Conservation (phyloP, 192 early-diverging fungal genomes). For the Coemansia sp. region DNA sequence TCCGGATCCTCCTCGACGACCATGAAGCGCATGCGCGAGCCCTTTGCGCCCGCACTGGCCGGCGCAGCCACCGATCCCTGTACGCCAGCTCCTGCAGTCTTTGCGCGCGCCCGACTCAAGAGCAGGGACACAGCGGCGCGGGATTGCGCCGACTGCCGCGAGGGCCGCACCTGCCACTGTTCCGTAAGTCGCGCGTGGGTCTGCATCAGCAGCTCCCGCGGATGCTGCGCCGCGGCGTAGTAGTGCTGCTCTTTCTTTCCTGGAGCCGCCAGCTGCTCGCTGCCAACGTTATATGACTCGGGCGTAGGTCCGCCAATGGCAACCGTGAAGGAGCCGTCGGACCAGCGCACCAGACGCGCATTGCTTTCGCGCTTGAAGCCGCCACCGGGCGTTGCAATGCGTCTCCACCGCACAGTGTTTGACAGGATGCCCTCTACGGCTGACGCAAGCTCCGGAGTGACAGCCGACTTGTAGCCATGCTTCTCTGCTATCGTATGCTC, state of each 20-base stretch:
- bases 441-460: slow-evolving; percentile 33
- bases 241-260: slow-evolving; percentile 28
- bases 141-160: slow-evolving; percentile 25
- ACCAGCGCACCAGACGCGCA: slow-evolving; percentile 54
- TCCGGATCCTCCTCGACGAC: slow-evolving; percentile 47
- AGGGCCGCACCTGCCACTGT: slow-evolving; percentile 36
- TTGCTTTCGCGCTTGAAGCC: slow-evolving; percentile 33
- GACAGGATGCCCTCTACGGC: slow-evolving; percentile 45
- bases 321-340: slow-evolving; percentile 47
- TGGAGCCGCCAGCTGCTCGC: slow-evolving; percentile 26
- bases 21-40: slow-evolving; percentile 39
- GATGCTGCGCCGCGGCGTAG: slow-evolving; percentile 33
- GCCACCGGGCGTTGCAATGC: slow-evolving; percentile 4
- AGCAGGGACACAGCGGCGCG: slow-evolving; percentile 26
- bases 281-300: slow-evolving; percentile 27
- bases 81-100: background rate
- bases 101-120: slow-evolving; percentile 11
- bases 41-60: slow-evolving; percentile 10
- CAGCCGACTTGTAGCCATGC: slow-evolving; percentile 33
- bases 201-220: slow-evolving; percentile 34
- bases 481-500: slow-evolving; percentile 36
- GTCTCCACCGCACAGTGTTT: slow-evolving; percentile 51
- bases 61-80: background rate
- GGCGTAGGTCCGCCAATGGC: slow-evolving; percentile 34
- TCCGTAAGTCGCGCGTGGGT: slow-evolving; percentile 47